Conservation (phyloP, 805 yeast species). For the Pichia californica region DNA sequence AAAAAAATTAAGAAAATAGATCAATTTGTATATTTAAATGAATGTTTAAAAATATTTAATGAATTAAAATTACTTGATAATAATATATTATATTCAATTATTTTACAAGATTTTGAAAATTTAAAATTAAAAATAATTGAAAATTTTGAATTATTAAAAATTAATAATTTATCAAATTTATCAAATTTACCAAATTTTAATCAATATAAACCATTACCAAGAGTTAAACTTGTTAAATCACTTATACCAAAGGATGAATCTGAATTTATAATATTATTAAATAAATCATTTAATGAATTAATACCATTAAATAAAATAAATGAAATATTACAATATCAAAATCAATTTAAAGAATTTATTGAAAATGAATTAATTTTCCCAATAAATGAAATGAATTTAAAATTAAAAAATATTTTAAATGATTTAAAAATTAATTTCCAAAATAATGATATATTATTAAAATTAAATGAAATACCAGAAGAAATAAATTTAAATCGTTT, state of each 20-base stretch:
- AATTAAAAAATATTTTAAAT: conserved; percentile 38
- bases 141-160: conserved; percentile 64
- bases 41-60: conserved; percentile 34
- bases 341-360: conserved; percentile 29
- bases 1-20: conserved; percentile 56
- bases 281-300: too few relatives aligned
- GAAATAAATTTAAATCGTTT: too few relatives aligned
- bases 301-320: conserved; percentile 64
- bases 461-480: background rate
- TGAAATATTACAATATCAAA: conserved; percentile 55
- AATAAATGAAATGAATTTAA: conserved; percentile 37
- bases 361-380: conserved; percentile 30
- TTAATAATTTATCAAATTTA: conserved; percentile 74
- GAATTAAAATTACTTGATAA: conserved; percentile 4
- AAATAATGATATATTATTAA: conserved; percentile 44
- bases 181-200: conserved; percentile 50
- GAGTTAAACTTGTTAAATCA: conserved; percentile 50
- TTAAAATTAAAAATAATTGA: conserved; percentile 40
- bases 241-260: conserved; percentile 27
- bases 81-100: conserved; percentile 16
- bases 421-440: conserved; percentile 54
- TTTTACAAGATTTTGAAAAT: conserved; percentile 47
- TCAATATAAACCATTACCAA: conserved; percentile 37
- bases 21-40: conserved; percentile 53
- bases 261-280: too few relatives aligned